Percentiles rank a stretch among this genome's conserved stretches.
phyloP scores from a whole-genome alignment of 2,329 filamentous ascomycete genomes.

The Phialophora verrucosa region DNA sequence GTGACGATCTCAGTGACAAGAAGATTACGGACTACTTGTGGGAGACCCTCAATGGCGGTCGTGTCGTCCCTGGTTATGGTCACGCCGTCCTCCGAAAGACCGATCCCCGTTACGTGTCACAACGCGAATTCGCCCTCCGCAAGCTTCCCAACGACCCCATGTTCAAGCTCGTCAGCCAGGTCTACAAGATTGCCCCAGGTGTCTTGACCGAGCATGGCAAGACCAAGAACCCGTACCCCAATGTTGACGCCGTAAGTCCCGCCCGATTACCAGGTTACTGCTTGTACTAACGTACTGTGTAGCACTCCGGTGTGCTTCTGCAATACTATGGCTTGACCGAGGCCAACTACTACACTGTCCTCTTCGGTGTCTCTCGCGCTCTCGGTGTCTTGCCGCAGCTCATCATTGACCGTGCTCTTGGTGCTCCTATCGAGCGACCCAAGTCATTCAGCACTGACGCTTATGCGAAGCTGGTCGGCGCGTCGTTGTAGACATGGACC shows the following conservation, averaged over 20 bases:
- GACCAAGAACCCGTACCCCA: constrained; percentile 99
- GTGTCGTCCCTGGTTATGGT: constrained; percentile 96
- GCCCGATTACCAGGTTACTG: not conserved
- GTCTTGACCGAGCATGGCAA: constrained; percentile 99
- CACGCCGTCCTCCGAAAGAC: constrained; percentile 99
- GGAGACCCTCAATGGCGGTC: constrained; percentile 92
- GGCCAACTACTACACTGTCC: constrained; percentile 99
- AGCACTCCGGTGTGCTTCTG: constrained; percentile 96
- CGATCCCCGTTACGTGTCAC: constrained; percentile 96
- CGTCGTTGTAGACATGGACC: constrained; percentile 74
- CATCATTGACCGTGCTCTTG: constrained; percentile 98
- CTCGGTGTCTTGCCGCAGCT: constrained; percentile 98
- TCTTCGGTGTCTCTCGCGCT: constrained; percentile 97
- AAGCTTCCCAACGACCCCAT: constrained; percentile 96
- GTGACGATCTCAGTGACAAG: constrained; percentile 93
- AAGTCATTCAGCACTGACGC: constrained; percentile 99
- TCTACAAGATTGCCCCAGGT: constrained; percentile 99
- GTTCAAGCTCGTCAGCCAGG: constrained; percentile 99
- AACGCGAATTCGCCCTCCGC: constrained; percentile 94
- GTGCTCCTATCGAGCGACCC: constrained; percentile 96
- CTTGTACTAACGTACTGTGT: constrained; percentile 31
- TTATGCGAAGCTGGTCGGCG: constrained; percentile 89
- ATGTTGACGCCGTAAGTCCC: constrained; percentile 79
- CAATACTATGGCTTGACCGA: constrained; percentile 99
- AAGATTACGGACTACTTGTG: constrained; percentile 98